Evolutionary conservation across 139 green algal species (phyloP).

Genomic region (Pleodorina starrii): DNA sequence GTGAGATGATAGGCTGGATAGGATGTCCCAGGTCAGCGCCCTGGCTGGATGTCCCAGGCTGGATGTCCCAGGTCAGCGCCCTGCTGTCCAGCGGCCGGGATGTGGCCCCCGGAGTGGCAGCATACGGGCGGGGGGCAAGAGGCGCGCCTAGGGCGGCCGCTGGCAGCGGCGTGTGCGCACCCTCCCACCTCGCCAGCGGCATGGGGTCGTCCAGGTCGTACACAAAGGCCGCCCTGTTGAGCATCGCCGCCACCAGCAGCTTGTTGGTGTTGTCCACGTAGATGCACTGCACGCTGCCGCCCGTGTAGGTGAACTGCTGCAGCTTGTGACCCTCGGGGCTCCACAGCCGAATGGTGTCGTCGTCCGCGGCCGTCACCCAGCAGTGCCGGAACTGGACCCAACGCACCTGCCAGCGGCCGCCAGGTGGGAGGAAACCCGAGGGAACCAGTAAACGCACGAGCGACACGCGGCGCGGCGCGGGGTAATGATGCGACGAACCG

Average conservation of each 20-base stretch:
- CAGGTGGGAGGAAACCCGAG: no score
- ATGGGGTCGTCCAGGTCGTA: constrained; percentile 68
- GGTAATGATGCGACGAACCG: no score
- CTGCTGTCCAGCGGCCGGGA: no score
- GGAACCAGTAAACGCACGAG: no score
- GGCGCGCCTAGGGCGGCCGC: no score
- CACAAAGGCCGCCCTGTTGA: constrained; percentile 70
- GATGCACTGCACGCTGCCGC: constrained; percentile 71
- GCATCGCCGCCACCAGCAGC: constrained; percentile 71
- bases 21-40: no score
- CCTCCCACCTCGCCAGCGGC: constrained; percentile 64
- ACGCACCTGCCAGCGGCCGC: constrained; percentile 62
- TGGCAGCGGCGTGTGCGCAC: no score
- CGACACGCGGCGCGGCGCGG: background rate
- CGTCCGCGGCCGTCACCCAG: constrained; percentile 80
- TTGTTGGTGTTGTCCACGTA: constrained; percentile 75
- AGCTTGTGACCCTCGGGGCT: constrained; percentile 62
- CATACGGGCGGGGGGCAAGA: no score
- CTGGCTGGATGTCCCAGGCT: no score
- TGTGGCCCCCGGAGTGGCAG: no score
- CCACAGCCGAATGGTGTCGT: constrained; percentile 82
- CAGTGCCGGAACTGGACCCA: constrained; percentile 69
- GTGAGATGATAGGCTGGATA: no score
- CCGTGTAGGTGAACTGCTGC: constrained; percentile 66
- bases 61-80: no score